These are phyloP conservation scores for Ogataea nonfermentans DNA, from an alignment of 805 yeast genomes.

Conservation along the genomic window DNA sequence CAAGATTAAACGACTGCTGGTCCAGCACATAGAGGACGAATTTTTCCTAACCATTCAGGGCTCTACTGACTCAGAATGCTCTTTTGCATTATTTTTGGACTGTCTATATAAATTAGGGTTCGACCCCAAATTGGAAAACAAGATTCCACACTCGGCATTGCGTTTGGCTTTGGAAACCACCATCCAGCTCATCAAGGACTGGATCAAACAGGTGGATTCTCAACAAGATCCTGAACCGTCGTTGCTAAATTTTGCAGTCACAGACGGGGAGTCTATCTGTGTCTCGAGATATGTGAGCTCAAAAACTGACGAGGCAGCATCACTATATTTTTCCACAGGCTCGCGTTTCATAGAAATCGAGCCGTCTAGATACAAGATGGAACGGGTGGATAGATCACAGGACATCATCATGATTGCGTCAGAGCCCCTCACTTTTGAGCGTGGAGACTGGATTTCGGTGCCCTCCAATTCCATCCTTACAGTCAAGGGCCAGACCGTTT, in stretches of 20 bases:
- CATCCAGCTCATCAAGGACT: slow-evolving; percentile 69
- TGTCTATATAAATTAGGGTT: slow-evolving; percentile 71
- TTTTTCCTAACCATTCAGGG: slow-evolving; percentile 85
- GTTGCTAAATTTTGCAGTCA: slow-evolving; percentile 86
- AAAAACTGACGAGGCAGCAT: slow-evolving; percentile 91
- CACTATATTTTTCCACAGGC: slow-evolving; percentile 91
- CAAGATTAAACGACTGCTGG: slow-evolving; percentile 67
- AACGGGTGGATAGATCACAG: slow-evolving; percentile 86
- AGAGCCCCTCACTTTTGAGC: slow-evolving; percentile 93
- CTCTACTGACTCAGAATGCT: slow-evolving; percentile 93
- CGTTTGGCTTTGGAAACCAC: slow-evolving; percentile 71
- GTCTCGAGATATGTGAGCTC: slow-evolving; percentile 88
- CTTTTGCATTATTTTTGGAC: slow-evolving; percentile 85
- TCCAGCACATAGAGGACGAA: slow-evolving; percentile 73
- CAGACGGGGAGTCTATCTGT: slow-evolving; percentile 86
- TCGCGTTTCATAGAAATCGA: slow-evolving; percentile 84
- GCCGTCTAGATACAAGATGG: slow-evolving; percentile 94
- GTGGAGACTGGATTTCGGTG: slow-evolving; percentile 97
- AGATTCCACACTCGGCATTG: slow-evolving; percentile 48
- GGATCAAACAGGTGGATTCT: slow-evolving; percentile 64
- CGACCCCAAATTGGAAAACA: slow-evolving; percentile 48
- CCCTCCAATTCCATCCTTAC: slow-evolving; percentile 89
- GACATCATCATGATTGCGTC: slow-evolving; percentile 93
- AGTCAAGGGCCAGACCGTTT: slow-evolving; percentile 78
- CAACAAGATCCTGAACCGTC: slow-evolving; percentile 64